These are phyloP conservation scores for Endogone sp. DNA, from an alignment of 192 early-diverging fungal genomes.

Conservation along the genomic window DNA sequence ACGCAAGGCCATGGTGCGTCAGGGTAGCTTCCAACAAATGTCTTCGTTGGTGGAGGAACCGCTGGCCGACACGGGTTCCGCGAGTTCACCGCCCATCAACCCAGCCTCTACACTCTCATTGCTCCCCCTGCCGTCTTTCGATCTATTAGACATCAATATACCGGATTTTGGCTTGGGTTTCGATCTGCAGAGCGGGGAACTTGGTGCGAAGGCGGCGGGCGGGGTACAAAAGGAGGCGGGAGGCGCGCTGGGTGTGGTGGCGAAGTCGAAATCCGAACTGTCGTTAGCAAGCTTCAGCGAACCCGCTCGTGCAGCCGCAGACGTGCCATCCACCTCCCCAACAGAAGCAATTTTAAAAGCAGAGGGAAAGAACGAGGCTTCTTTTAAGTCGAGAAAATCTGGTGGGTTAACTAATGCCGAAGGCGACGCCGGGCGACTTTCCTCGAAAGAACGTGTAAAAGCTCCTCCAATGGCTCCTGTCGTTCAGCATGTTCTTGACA, in stretches of 20 bases:
- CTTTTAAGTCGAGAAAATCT: neutral
- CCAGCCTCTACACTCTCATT: neutral
- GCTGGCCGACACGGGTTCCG: no score
- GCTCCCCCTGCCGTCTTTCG: neutral
- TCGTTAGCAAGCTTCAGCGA: no score
- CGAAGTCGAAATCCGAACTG: no score
- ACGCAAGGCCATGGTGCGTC: neutral
- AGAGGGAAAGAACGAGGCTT: neutral
- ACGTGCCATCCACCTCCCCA: neutral
- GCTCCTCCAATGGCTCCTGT: no score
- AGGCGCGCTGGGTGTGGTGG: no score
- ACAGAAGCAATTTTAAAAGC: neutral
- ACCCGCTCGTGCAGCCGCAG: no score
- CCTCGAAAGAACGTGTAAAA: no score
- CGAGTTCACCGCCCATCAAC: no score
- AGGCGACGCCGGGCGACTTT: neutral
- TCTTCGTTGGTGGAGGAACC: no score
- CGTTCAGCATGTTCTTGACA: no score
- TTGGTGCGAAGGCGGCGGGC: neutral
- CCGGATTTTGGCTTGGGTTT: neutral
- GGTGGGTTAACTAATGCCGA: neutral
- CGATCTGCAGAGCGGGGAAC: neutral
- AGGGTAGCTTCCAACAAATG: neutral
- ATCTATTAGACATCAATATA: neutral
- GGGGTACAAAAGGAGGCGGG: no score